Evolutionary conservation across 495 filamentous ascomycete genomes (phyloP).

Genomic region (Trichoderma asperelloides): DNA sequence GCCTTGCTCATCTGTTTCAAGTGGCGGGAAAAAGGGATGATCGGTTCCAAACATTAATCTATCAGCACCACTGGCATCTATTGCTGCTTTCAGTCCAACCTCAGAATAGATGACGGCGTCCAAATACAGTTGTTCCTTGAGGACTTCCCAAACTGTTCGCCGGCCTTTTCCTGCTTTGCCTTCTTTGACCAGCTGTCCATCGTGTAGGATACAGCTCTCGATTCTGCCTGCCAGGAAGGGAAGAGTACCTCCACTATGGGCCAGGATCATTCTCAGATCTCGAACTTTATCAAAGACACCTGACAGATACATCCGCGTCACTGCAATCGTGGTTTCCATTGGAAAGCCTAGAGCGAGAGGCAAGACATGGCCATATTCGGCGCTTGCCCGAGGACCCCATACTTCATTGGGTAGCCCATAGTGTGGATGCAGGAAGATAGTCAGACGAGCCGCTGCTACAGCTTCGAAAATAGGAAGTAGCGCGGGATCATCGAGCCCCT

Average conservation of each 20-base stretch:
- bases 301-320: constrained; percentile 75
- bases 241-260: constrained; percentile 81
- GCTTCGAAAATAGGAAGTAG: constrained; percentile 63
- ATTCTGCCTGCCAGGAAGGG: constrained; percentile 85
- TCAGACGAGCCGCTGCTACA: constrained; percentile 50
- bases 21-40: constrained; percentile 90
- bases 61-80: constrained; percentile 52
- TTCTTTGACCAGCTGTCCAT: constrained; percentile 53
- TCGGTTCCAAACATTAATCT: constrained; percentile 82
- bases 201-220: constrained; percentile 80
- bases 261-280: constrained; percentile 63
- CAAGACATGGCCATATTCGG: constrained; percentile 80
- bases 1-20: constrained; percentile 47
- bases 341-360: constrained; percentile 85
- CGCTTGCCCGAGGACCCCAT: constrained; percentile 55
- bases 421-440: constrained; percentile 87
- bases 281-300: constrained; percentile 78
- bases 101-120: constrained; percentile 81
- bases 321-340: constrained; percentile 86
- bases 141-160: constrained; percentile 67
- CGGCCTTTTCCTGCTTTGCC: constrained; percentile 34
- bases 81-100: constrained; percentile 66
- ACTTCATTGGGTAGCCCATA: constrained; percentile 77
- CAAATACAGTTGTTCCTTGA: constrained; percentile 79
- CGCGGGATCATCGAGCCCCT: constrained; percentile 69